Base-by-base conservation (phyloP, 805 yeast genomes). In the Kockiozyma suomiensis region DNA sequence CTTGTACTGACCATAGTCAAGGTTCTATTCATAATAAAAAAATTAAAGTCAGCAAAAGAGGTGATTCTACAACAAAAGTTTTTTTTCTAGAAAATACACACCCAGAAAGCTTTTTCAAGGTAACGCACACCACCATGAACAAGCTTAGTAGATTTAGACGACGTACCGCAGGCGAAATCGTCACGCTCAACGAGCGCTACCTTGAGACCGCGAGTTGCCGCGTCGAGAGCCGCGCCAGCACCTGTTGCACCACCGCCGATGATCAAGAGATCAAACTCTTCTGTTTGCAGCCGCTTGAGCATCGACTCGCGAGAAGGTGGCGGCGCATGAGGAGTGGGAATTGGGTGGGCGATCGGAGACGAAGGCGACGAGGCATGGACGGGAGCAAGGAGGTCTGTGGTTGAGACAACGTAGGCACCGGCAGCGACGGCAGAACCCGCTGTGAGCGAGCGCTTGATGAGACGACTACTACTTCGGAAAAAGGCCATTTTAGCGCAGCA, bases 181-280 rank as follows among this genome's bases (percentile, higher is more conserved):
- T 84, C 85, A 72, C 87, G 87, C 75, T 92, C 98, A 60, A 92
- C 81, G 59, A 92, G 74, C 53, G 96, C 88, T 45, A 90, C 97
- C 70, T 90, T 88, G 68, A 91, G 82, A 50, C 97, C 97, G 74
- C 98, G 82, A 45, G 96, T 82, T 30, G 87, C 82, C 38, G 97
- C 97, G 75, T 92, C 98, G 46, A 92, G 78, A 0, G 97, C 97
- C 50, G 90, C 83, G 61, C 97, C 98, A 4, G 97, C 79, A 64
- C 98, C 98, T 15, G 94, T 86, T 41, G 97, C 97, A 72, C 98
- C 98, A 67, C 97, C 97, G 62, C 98, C 98, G 67, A 93, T 85
- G 67, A 92, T 80, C 65, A 92, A 76, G n/a, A 92, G 81, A 72
- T 93, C 97, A 70, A 82, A 85, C 71, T 86, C 26, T 40, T 46